These are phyloP conservation scores for Spironucleus salmonicida DNA, from an alignment of 208 protist species.

Conservation along the genomic window DNA sequence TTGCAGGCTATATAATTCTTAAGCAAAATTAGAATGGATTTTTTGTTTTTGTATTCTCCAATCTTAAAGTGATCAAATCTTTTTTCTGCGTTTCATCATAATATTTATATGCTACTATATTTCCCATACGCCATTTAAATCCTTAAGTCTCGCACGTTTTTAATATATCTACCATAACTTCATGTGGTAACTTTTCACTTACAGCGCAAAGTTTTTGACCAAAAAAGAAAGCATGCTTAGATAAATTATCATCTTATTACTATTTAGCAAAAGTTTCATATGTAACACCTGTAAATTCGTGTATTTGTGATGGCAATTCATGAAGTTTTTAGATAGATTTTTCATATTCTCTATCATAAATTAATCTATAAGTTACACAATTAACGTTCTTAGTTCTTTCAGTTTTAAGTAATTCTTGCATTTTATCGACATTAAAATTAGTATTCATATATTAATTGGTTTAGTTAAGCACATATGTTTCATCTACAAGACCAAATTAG, in stretches of 20 bases:
- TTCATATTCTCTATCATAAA: not conserved
- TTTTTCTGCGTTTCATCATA: not conserved
- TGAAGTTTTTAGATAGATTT: not conserved
- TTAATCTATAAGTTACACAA: not conserved
- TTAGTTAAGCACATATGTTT: not conserved
- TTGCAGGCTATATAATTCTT: not conserved
- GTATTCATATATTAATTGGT: not conserved
- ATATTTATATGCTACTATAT: slow-evolving; percentile 5
- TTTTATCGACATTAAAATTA: not conserved
- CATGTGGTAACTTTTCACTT: not conserved
- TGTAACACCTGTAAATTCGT: slow-evolving; percentile 1
- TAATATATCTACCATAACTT: slow-evolving; percentile 3
- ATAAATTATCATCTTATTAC: not conserved
- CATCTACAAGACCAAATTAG: not conserved
- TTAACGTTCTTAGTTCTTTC: not conserved
- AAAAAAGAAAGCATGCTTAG: not conserved
- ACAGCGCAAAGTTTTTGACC: not conserved
- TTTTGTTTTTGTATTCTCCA: not conserved
- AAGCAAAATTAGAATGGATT: slow-evolving; percentile 5
- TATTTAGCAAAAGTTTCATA: slow-evolving; percentile 10
- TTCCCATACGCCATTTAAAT: slow-evolving; percentile 10
- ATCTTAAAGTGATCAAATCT: not conserved
- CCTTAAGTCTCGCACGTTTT: not conserved
- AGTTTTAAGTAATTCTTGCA: not conserved
- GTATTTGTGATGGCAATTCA: not conserved